Percentiles rank a stretch among this genome's conserved stretches.
Evolutionary conservation across 768 basidiomycete genomes (phyloP).

Genomic region (Dendrothele bispora): DNA sequence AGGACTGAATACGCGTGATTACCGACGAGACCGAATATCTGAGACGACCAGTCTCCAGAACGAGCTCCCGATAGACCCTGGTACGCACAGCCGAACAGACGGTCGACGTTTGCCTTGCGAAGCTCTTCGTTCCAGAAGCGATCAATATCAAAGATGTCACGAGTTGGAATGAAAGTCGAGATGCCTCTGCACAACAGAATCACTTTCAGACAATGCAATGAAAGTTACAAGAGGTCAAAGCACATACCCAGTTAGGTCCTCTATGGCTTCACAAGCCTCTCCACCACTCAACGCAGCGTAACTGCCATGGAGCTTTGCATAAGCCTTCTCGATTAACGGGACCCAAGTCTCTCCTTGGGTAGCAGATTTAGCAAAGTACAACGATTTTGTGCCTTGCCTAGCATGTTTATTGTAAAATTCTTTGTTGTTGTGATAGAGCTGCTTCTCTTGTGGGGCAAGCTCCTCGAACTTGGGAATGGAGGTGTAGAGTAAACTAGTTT

Average conservation of each 20-base stretch:
- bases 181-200: constrained; percentile 33
- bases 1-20: constrained; percentile 50
- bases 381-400: constrained; percentile 42
- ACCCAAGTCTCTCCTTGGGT: constrained; percentile 57
- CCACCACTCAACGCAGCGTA: constrained; percentile 34
- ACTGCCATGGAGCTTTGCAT: constrained; percentile 55
- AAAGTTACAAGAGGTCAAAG: not conserved
- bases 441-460: constrained; percentile 35
- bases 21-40: constrained; percentile 39
- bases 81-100: constrained; percentile 54
- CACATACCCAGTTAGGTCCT: constrained; percentile 55
- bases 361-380: constrained; percentile 51
- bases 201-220: too few relatives aligned
- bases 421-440: constrained; percentile 51
- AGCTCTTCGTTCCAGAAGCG: constrained; percentile 58
- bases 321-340: constrained; percentile 58
- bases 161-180: constrained; percentile 41
- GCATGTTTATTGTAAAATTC: constrained; percentile 44
- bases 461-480: constrained; percentile 54
- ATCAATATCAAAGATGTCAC: constrained; percentile 45
- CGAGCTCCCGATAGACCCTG: constrained; percentile 32
- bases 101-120: constrained; percentile 46
- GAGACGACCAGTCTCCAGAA: constrained; percentile 25
- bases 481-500: constrained; percentile 48
- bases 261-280: constrained; percentile 47